These are phyloP conservation scores for Pluteus cervinus DNA, from an alignment of 768 basidiomycete genomes.

Conservation along the genomic window DNA sequence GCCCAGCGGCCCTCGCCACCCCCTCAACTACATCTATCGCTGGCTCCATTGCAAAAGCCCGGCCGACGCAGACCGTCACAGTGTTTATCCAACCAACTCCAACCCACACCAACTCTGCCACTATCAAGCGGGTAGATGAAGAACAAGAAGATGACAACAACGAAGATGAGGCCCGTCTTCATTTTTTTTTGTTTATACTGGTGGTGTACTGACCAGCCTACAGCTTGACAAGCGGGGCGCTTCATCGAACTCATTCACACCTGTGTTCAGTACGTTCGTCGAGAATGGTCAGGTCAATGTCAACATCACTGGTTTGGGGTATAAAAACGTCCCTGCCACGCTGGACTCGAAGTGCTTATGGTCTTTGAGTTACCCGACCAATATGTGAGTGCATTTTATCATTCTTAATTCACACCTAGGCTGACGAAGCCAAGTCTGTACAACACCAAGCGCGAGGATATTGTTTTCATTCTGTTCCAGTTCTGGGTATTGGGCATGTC, in stretches of 20 bases:
- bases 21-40: no score
- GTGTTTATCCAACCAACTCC: constrained; percentile 16
- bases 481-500: constrained; percentile 80
- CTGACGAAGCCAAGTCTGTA: no score
- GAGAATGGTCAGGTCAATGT: constrained; percentile 17
- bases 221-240: no score
- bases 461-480: constrained; percentile 74
- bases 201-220: constrained; percentile 1
- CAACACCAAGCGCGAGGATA: constrained; percentile 73
- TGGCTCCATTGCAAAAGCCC: no score
- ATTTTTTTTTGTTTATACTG: constrained; percentile 7
- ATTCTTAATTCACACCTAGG: no score
- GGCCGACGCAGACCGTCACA: constrained; percentile 21
- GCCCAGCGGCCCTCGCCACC: no score
- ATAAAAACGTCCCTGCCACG: constrained; percentile 24
- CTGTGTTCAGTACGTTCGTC: constrained; percentile 12
- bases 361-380: constrained; percentile 57
- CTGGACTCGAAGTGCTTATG: constrained; percentile 46
- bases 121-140: constrained; percentile 8
- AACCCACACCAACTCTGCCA: constrained; percentile 4
- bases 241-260: background rate
- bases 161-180: constrained; percentile 10
- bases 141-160: constrained; percentile 9
- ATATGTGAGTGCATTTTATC: no score
- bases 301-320: constrained; percentile 29